Evolutionary conservation across 371 early-diverging fungal species (phyloP).

Genomic region (Umbelopsis sp.): DNA sequence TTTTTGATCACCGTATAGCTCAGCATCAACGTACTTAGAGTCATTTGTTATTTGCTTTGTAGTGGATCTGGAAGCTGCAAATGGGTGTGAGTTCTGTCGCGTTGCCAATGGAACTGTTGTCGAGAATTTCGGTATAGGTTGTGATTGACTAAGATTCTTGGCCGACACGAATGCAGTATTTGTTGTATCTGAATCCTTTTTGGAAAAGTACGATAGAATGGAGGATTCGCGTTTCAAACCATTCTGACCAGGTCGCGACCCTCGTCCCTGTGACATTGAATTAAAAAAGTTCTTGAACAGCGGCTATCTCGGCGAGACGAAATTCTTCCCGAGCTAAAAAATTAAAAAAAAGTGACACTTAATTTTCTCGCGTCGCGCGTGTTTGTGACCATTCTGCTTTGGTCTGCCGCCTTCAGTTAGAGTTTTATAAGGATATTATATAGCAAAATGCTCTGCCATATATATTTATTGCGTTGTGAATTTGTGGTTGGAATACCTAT

Average conservation of each 20-base stretch:
- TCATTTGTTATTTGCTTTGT: slow-evolving; percentile 1
- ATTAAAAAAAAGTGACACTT: background rate
- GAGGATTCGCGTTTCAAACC: slow-evolving; percentile 1
- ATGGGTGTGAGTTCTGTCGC: background rate
- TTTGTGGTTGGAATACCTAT: background rate
- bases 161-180: slow-evolving; percentile 22
- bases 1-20: background rate
- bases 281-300: background rate
- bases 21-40: background rate
- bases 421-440: too few species aligned
- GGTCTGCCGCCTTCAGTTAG: too few species aligned
- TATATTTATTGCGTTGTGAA: background rate
- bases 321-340: background rate
- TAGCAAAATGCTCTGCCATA: too few species aligned
- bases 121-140: background rate
- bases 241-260: background rate
- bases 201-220: slow-evolving; percentile 5
- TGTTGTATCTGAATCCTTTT: background rate
- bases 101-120: too few species aligned
- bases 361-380: slow-evolving; percentile 15
- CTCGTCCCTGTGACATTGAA: background rate
- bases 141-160: slow-evolving; percentile 6
- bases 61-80: background rate
- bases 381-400: background rate
- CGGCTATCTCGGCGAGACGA: background rate